Evolutionary conservation across 1,284 basidiomycete genomes (phyloP).

Genomic region (Meira nashicola): DNA sequence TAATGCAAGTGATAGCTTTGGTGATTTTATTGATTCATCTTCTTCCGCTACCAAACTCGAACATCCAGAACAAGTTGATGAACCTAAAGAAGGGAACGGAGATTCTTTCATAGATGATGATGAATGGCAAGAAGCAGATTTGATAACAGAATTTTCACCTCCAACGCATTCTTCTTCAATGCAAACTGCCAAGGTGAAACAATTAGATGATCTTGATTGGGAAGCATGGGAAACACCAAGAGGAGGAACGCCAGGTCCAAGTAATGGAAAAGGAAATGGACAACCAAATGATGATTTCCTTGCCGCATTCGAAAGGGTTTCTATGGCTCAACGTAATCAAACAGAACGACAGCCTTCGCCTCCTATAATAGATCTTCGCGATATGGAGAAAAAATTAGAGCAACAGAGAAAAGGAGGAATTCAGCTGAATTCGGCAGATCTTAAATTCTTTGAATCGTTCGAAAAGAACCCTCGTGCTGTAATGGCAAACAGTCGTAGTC

Average conservation of each 20-base stretch:
- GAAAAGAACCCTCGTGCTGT: slow-evolving; percentile 25
- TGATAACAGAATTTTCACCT: slow-evolving; percentile 35
- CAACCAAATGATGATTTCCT: slow-evolving; percentile 30
- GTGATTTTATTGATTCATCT: slow-evolving; percentile 6
- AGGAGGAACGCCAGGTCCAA: slow-evolving; percentile 9
- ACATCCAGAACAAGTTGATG: background rate
- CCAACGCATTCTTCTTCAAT: background rate
- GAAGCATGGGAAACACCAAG: slow-evolving; percentile 12
- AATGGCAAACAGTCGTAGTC: slow-evolving; percentile 11
- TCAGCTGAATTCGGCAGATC: slow-evolving; percentile 1
- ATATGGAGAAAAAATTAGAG: slow-evolving; percentile 39
- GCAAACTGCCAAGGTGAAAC: background rate
- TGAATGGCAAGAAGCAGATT: slow-evolving; percentile 30
- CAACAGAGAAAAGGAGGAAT: background rate
- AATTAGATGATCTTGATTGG: slow-evolving; percentile 6
- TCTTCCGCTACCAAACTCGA: background rate
- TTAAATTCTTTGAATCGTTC: slow-evolving; percentile 36
- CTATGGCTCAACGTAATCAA: background rate
- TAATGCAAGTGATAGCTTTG: slow-evolving; percentile 5
- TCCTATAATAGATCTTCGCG: slow-evolving; percentile 45
- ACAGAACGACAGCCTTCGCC: slow-evolving; percentile 24
- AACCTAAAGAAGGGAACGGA: background rate
- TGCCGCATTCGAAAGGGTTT: slow-evolving; percentile 12
- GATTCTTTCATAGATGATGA: slow-evolving; percentile 16
- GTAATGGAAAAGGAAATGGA: background rate